Evolutionary conservation across 2,329 filamentous ascomycete genomes (phyloP), one percentile per base, ranked within the genome.

Genomic region (Aspergillus transmontanensis): DNA sequence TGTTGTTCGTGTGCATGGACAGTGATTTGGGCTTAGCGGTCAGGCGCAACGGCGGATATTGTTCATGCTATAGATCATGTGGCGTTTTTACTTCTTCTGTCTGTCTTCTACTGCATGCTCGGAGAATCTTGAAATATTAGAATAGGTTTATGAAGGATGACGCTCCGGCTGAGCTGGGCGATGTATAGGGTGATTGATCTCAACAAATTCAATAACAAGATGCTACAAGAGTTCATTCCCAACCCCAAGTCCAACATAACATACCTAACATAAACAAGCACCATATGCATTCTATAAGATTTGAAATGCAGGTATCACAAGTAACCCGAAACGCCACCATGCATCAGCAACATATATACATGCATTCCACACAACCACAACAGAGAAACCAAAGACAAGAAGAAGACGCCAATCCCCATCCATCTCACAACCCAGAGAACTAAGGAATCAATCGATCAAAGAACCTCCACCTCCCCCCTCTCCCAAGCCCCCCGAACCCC

Each of bases 401-500:
- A 28, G 26, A 28, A 28, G 26, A 28, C 26, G 26, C 26, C 26
- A 58, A 60, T 10, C 11, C 51, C 60, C 46, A 61, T 19, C 53
- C 57, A 19, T 32, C 21, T 28, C 12, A 51, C 46, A 30, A 51
- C 26, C 2, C 4, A 32, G 28, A 28, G 26, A 28, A 28, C 26
- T 28, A 28, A 28, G 26, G 1, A 7, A 7, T 28, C 26, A 7
- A 28, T 6, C 26, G 43, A 51, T 71, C 66, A 82, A 64, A 82
- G 71, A 63, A 82, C 67, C 66, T 82, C 81, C 36, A 83, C 71
- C 59, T 81, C 78, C 39, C 80, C 80, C 64, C 69, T 73, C 64
- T 72, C 75, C 74, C 80, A 82, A 34, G 78, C 80, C 57, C 60
- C 69, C 76, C 89, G 92, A 1, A 93, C 87, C 74, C 93, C 92